These are phyloP conservation scores for Furcasterigmium furcatum DNA, from an alignment of 2,329 filamentous ascomycete species.

Conservation along the genomic window DNA sequence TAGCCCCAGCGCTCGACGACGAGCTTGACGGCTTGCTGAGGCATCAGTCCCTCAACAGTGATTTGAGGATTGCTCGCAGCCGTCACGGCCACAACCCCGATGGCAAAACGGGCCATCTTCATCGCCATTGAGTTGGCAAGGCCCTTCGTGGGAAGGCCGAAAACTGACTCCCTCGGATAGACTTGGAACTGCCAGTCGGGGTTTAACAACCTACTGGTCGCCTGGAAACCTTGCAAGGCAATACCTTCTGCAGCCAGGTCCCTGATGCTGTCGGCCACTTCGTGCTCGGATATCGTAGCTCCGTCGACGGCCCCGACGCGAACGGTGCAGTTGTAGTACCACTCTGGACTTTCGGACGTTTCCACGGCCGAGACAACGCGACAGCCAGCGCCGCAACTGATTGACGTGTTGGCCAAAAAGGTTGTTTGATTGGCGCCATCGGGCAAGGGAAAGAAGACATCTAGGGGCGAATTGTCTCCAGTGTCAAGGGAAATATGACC, in stretches of 20 bases:
- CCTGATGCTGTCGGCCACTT: background rate
- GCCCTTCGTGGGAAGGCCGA: background rate
- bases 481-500: too few relatives aligned
- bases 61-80: background rate
- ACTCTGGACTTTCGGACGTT: constrained; percentile 26
- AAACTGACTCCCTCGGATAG: background rate
- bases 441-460: constrained; percentile 19
- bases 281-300: background rate
- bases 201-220: background rate
- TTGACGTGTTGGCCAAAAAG: constrained; percentile 26
- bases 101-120: background rate
- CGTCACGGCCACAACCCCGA: background rate
- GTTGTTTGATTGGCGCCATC: constrained; percentile 30
- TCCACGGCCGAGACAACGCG: constrained; percentile 31
- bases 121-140: background rate
- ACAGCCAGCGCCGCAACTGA: constrained; percentile 19
- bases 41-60: background rate
- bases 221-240: constrained; percentile 6
- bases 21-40: background rate
- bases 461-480: too few relatives aligned
- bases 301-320: constrained; percentile 23
- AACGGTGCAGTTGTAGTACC: constrained; percentile 38
- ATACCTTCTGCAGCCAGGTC: background rate
- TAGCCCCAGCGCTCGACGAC: background rate
- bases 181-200: background rate